phyloP scores from a whole-genome alignment of 768 basidiomycete genomes.

The Podaxis rugospora region DNA sequence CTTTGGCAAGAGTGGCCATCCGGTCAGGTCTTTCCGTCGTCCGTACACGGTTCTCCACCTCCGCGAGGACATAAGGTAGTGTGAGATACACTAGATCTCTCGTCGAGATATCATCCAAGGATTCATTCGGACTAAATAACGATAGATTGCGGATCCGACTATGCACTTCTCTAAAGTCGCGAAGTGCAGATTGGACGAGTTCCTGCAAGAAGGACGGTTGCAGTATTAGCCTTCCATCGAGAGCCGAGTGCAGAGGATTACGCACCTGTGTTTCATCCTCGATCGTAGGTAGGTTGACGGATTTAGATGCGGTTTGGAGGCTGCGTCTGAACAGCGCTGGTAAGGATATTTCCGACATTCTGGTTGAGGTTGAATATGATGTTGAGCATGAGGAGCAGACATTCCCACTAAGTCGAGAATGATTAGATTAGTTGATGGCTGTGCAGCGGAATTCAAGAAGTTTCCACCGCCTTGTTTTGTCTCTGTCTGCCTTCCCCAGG shows the following conservation, averaged over 20 bases:
- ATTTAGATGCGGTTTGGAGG: constrained; percentile 34
- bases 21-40: constrained; percentile 56
- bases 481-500: too few species aligned
- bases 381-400: neutral
- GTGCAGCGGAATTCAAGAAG: neutral
- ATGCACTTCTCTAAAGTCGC: constrained; percentile 50
- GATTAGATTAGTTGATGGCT: constrained; percentile 9
- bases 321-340: constrained; percentile 32
- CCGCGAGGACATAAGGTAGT: constrained; percentile 63
- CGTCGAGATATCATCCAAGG: constrained; percentile 77
- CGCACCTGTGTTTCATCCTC: constrained; percentile 41
- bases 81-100: constrained; percentile 71
- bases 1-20: constrained; percentile 45
- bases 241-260: neutral
- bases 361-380: neutral
- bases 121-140: constrained; percentile 83
- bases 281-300: constrained; percentile 32
- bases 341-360: constrained; percentile 27
- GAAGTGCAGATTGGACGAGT: constrained; percentile 48
- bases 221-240: neutral
- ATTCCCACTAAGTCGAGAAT: neutral
- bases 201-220: constrained; percentile 35
- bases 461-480: neutral
- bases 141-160: constrained; percentile 55
- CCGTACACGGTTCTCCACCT: constrained; percentile 57